Evolutionary conservation across 1,284 basidiomycete species (phyloP), one percentile per base, ranked within the genome.

Genomic region (Microstroma glucosiphilum): DNA sequence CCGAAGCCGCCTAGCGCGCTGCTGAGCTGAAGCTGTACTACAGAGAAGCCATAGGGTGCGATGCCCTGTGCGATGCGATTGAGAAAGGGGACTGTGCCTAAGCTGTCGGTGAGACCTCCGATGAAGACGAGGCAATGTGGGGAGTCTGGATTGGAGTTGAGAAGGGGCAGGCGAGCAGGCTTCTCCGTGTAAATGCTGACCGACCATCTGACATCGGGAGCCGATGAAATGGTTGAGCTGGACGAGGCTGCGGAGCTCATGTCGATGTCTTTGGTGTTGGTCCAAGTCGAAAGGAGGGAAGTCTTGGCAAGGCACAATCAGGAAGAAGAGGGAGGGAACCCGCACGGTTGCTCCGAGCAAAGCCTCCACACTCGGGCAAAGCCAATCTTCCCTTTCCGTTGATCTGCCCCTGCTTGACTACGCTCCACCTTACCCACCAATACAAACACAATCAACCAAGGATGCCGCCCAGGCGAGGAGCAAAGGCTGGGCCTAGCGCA

Each of bases 1-100:
- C 75, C 75, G 23, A 67, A 77, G 1, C 76, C 76, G 13, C 75
- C 69, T n/a, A 75, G 42, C n/a, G 69, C 65, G 30, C 66, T 71
- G 12, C 68, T 64, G 40, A 75, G 63, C 43, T 70, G 68, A 1
- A 72, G 72, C 41, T 69, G 68, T 2, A 77, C 67, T 4, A 77
- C 63, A 37, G 68, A 66, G 40, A 67, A 75, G n/a, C 60, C 61
- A 23, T 65, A 59, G 6, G 48, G 37, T 46, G 57, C 61, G 6
- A 71, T 56, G 6, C 40, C 30, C 2, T 40, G 23, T 7, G 68
- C 72, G 15, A 77, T 61, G 2, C 30, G 49, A 1, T 67, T 60
- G 15, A 71, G 60, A 57, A 76, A 77, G 1, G 76, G 76, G 6
- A 73, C 57, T 9, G 69, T 65, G 19, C 68, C 70, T 25, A 76